Conservation (phyloP, 331 rosid genomes). For the Rosa hybrid region DNA sequence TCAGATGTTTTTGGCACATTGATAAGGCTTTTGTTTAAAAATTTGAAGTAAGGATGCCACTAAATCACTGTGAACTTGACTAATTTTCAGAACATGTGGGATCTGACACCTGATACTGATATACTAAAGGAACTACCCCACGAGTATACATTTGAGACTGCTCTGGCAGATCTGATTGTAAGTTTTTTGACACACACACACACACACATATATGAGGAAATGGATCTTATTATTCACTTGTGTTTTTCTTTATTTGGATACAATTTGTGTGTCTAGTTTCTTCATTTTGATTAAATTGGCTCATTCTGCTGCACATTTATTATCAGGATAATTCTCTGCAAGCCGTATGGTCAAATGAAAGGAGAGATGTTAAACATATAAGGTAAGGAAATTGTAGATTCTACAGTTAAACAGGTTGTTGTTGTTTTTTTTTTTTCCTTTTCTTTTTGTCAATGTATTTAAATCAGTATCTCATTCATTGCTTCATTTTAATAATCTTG, state of each 20-base stretch:
- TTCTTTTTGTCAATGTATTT: background rate
- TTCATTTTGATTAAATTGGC: background rate
- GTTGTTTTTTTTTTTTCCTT: background rate
- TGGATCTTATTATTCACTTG: background rate
- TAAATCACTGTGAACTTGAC: constrained; percentile 15
- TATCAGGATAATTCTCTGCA: constrained; percentile 72
- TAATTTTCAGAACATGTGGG: constrained; percentile 67
- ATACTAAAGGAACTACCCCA: constrained; percentile 55
- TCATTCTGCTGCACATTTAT: constrained; percentile 18
- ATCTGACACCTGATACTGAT: constrained; percentile 60
- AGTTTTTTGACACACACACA: constrained; percentile 21
- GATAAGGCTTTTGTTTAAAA: background rate
- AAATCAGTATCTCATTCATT: background rate
- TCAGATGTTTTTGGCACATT: background rate
- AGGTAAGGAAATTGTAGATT: constrained; percentile 31
- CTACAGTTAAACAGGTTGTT: background rate
- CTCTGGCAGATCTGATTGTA: constrained; percentile 70
- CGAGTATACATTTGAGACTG: constrained; percentile 56
- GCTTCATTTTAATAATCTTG: background rate
- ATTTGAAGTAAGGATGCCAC: background rate
- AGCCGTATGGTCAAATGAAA: constrained; percentile 57
- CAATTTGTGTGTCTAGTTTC: background rate
- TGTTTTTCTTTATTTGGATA: background rate
- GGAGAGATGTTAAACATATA: constrained; percentile 32
- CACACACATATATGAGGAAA: background rate